Conservation (phyloP, 2,329 filamentous ascomycete genomes). For the Chaetomium sp. region DNA sequence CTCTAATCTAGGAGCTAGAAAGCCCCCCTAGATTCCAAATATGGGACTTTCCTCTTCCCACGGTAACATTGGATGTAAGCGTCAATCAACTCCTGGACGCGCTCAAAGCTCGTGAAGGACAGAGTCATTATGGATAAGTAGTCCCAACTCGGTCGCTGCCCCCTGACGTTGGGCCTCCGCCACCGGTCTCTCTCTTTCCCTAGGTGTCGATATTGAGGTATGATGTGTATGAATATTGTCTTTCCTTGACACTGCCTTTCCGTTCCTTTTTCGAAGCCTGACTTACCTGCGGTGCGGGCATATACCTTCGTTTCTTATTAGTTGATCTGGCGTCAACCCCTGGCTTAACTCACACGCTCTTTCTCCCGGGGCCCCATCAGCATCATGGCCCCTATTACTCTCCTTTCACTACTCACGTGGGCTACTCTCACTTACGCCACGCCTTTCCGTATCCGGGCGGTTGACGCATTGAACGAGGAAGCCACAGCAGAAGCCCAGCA, state of each 20-base stretch:
- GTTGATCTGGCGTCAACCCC: no score
- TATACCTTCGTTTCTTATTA: slow-evolving; percentile 10
- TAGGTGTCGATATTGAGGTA: slow-evolving; percentile 5
- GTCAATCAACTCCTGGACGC: background rate
- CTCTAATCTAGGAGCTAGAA: slow-evolving; percentile 3
- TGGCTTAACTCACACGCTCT: background rate
- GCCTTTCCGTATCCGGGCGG: slow-evolving; percentile 30
- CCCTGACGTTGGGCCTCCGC: background rate
- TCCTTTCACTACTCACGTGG: slow-evolving; percentile 25
- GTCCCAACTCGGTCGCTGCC: background rate
- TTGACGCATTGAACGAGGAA: slow-evolving; percentile 36
- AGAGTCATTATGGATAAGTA: slow-evolving; percentile 18
- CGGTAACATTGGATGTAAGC: background rate
- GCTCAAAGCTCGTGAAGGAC: slow-evolving; percentile 4
- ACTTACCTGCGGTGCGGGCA: slow-evolving; percentile 30
- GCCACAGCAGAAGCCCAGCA: slow-evolving; percentile 41
- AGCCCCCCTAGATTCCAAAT: background rate
- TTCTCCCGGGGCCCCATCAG: background rate
- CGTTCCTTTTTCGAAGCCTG: slow-evolving; percentile 18
- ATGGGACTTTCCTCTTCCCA: background rate
- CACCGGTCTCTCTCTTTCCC: slow-evolving; percentile 3
- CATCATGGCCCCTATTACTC: slow-evolving; percentile 20
- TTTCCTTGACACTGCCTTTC: slow-evolving; percentile 14
- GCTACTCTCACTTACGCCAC: slow-evolving; percentile 26
- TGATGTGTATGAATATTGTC: slow-evolving; percentile 22